phyloP scores from a whole-genome alignment of 1,284 basidiomycete genomes.

The Jaminaea rosea region DNA sequence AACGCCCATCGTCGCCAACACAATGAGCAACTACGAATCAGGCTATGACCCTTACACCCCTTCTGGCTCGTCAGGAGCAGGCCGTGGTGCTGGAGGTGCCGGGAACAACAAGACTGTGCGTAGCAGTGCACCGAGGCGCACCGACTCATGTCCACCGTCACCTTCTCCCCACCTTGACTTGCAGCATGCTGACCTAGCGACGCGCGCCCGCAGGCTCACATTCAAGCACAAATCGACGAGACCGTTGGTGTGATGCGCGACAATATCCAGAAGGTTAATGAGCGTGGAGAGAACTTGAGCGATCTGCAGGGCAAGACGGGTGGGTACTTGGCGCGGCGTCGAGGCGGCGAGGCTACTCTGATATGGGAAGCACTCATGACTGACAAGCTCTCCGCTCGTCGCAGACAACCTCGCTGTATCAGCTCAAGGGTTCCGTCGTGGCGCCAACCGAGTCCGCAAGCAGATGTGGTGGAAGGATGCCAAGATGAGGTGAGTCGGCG shows the following conservation, averaged over 20 bases:
- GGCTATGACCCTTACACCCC: constrained; percentile 2
- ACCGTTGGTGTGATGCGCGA: constrained; percentile 79
- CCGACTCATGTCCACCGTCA: no score
- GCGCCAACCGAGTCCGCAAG: constrained; percentile 94
- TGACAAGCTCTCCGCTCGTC: constrained; percentile 2
- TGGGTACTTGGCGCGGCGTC: constrained; percentile 51
- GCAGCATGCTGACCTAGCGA: no score
- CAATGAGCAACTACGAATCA: constrained; percentile 1
- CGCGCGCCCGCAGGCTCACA: no score
- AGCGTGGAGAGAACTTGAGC: constrained; percentile 87
- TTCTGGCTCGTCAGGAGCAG: neutral
- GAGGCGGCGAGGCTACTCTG: constrained; percentile 2
- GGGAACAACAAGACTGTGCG: constrained; percentile 3
- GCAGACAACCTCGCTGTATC: constrained; percentile 94
- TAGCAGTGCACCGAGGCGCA: no score
- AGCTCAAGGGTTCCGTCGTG: constrained; percentile 95
- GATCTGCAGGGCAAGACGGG: constrained; percentile 96
- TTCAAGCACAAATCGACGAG: constrained; percentile 1
- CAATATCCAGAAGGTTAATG: constrained; percentile 76
- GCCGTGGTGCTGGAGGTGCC: neutral
- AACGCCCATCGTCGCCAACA: no score
- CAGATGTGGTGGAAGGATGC: constrained; percentile 57
- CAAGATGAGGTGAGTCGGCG: constrained; percentile 8
- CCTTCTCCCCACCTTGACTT: no score
- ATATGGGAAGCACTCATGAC: neutral